A percentile compares a stretch with the other conserved stretches of the same genome.
Evolutionary conservation across 2,329 filamentous ascomycete genomes (phyloP).

Genomic region (Eutypella sp.): DNA sequence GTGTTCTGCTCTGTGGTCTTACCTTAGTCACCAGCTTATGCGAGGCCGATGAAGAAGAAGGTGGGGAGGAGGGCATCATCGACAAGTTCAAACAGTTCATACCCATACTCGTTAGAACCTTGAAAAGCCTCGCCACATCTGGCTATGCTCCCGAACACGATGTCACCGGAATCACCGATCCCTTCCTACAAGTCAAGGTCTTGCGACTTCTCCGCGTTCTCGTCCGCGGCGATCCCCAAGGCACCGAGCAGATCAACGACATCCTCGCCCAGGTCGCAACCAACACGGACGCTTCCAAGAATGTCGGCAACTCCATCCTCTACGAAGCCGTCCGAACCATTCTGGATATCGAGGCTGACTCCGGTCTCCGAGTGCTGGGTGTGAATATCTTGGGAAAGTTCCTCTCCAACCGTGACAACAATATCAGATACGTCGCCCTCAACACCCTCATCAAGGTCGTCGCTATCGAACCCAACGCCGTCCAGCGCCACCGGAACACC

Average conservation of each 20-base stretch:
- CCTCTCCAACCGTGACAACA: conserved; percentile 97
- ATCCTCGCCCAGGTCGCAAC: conserved; percentile 96
- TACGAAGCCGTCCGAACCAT: conserved; percentile 98
- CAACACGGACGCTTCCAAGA: conserved; percentile 97
- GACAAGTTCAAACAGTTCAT: conserved; percentile 87
- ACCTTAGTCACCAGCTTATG: conserved; percentile 90
- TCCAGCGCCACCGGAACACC: conserved; percentile 94
- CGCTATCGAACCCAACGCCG: conserved; percentile 94
- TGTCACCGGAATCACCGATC: conserved; percentile 95
- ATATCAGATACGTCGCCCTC: conserved; percentile 95
- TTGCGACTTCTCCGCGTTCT: conserved; percentile 80
- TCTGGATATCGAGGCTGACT: conserved; percentile 96
- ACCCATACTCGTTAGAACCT: conserved; percentile 78
- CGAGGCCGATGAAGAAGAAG: conserved; percentile 89
- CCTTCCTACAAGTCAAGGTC: conserved; percentile 96
- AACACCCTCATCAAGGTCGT: conserved; percentile 98
- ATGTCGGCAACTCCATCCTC: conserved; percentile 95
- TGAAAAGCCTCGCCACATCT: conserved; percentile 89
- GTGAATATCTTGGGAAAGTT: conserved; percentile 99
- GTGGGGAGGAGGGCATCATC: conserved; percentile 81
- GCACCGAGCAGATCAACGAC: conserved; percentile 97
- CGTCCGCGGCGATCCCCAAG: conserved; percentile 77
- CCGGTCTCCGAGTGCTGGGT: conserved; percentile 85
- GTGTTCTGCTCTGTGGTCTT: conserved; percentile 86
- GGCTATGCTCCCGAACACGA: conserved; percentile 98